Conservation (phyloP, 495 filamentous ascomycete genomes). For the Hamigera avellanea region DNA sequence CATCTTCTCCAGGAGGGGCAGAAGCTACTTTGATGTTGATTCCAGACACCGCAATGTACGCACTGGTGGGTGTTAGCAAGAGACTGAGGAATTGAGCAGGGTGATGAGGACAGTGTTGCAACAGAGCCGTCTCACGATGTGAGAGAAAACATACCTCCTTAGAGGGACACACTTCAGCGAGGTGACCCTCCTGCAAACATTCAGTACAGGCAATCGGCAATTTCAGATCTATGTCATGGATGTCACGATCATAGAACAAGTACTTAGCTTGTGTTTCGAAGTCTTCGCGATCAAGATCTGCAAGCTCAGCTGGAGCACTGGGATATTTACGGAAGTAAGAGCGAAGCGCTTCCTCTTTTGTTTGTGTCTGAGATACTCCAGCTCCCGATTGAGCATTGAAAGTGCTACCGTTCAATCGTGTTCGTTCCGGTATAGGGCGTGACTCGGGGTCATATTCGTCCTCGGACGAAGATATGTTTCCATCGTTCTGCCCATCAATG, state of each 20-base stretch:
- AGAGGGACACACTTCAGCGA: conserved; percentile 30
- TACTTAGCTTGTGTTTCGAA: conserved; percentile 27
- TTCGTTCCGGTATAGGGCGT: conserved; percentile 1
- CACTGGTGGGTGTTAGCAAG: too few relatives aligned
- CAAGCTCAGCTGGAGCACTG: conserved; percentile 22
- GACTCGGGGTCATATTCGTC: conserved; percentile 18
- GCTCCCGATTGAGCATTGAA: neutral
- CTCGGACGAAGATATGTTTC: conserved; percentile 3
- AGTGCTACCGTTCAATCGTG: neutral
- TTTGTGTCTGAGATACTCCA: neutral
- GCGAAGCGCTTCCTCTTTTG: conserved; percentile 28
- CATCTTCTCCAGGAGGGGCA: conserved; percentile 35
- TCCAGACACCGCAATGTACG: conserved; percentile 28
- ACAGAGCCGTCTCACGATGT: too few relatives aligned
- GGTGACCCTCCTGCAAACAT: conserved; percentile 34
- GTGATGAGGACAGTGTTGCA: too few relatives aligned
- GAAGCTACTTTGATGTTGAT: conserved; percentile 21
- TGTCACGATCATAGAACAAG: conserved; percentile 44
- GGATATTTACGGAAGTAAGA: conserved; percentile 25
- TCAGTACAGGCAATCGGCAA: conserved; percentile 45
- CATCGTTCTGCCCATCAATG: neutral
- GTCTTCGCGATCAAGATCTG: conserved; percentile 32
- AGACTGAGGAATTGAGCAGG: neutral
- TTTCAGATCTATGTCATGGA: conserved; percentile 52
- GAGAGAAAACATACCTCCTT: conserved; percentile 25